Conservation (phyloP, 2,329 filamentous ascomycete genomes). For the Sporothrix brunneoviolacea region DNA sequence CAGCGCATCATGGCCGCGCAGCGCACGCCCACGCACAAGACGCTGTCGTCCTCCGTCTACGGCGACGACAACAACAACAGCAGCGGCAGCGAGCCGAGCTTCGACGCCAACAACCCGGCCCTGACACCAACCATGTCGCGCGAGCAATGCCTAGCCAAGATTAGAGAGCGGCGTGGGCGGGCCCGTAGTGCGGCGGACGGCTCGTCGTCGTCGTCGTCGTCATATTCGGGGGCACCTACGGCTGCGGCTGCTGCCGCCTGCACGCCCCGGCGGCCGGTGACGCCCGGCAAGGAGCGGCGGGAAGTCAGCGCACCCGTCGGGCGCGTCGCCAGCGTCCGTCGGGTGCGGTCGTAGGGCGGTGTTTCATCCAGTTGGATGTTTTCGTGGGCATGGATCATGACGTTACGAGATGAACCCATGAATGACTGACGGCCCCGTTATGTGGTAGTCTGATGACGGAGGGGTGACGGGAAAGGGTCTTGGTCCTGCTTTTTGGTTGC, state of each 20-base stretch:
- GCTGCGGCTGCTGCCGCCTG: background rate
- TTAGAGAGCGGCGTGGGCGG: conserved; percentile 63
- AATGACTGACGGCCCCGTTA: no score
- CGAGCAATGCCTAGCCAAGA: conserved; percentile 69
- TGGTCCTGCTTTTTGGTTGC: background rate
- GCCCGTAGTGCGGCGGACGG: conserved; percentile 52
- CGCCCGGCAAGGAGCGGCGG: conserved; percentile 16
- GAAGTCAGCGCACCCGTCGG: conserved; percentile 19
- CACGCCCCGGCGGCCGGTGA: conserved; percentile 14
- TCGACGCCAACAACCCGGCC: conserved; percentile 51
- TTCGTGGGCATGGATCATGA: no score
- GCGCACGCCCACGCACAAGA: conserved; percentile 35
- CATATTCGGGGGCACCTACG: background rate
- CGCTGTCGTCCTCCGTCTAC: conserved; percentile 1
- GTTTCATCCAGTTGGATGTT: no score
- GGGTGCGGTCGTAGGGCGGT: conserved; percentile 1
- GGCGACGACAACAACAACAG: background rate
- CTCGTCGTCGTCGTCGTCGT: conserved; percentile 6
- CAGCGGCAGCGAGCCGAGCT: conserved; percentile 30
- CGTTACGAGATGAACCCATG: no score
- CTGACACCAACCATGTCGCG: conserved; percentile 61
- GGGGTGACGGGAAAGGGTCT: no score
- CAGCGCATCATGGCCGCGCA: conserved; percentile 33
- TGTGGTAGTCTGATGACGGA: no score
- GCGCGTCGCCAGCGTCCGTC: conserved; percentile 12